phyloP scores from a whole-genome alignment of 306 rosid species.

The Comarum palustre region DNA sequence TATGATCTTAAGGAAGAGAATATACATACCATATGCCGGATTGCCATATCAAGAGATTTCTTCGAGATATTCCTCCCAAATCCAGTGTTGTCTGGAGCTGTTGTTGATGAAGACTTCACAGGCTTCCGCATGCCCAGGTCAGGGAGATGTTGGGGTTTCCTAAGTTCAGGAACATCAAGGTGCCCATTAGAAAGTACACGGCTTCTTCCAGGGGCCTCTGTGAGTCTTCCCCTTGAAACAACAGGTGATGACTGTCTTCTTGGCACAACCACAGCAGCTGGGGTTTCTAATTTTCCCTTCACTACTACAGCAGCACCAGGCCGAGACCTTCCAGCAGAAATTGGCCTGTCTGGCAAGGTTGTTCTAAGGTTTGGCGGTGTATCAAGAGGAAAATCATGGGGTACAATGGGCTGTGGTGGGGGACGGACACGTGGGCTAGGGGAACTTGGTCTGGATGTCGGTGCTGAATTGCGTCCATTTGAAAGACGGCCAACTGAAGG shows the following conservation, averaged over 20 bases:
- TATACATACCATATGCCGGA: constrained; percentile 80
- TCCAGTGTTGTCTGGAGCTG: constrained; percentile 66
- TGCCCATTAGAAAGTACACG: constrained; percentile 64
- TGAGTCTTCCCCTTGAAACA: constrained; percentile 68
- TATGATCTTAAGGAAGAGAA: constrained; percentile 12
- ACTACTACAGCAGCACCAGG: constrained; percentile 43
- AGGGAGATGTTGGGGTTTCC: constrained; percentile 50
- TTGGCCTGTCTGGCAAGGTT: constrained; percentile 87
- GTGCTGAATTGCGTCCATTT: constrained; percentile 66
- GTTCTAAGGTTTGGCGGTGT: constrained; percentile 97
- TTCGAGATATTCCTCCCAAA: constrained; percentile 92
- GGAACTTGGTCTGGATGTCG: constrained; percentile 81
- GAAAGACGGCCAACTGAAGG: constrained; percentile 50
- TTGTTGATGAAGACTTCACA: constrained; percentile 59
- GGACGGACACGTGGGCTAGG: constrained; percentile 77
- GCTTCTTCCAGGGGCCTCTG: constrained; percentile 60
- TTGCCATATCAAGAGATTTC: constrained; percentile 96
- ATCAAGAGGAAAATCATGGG: constrained; percentile 79
- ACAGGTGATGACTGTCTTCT: constrained; percentile 78
- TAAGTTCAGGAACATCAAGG: constrained; percentile 54
- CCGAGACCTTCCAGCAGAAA: constrained; percentile 92
- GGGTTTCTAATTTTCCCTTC: constrained; percentile 62
- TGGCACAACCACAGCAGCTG: constrained; percentile 41
- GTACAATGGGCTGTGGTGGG: constrained; percentile 81
- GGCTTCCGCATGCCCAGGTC: constrained; percentile 65